Evolutionary conservation across 2,329 filamentous ascomycete genomes (phyloP).

Genomic region (Alternaria arbusti): DNA sequence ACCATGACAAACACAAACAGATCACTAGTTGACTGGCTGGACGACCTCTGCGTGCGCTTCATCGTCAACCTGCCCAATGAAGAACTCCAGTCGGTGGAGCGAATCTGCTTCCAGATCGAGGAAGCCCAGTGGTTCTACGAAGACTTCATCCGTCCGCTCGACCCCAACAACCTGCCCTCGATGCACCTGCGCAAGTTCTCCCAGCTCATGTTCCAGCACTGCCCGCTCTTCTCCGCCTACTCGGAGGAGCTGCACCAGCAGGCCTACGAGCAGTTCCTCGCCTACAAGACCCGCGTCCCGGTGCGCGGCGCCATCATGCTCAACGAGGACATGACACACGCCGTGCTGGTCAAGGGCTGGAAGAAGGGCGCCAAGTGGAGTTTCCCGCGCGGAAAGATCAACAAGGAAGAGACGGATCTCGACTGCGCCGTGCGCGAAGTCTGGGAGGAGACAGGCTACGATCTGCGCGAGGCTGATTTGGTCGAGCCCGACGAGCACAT

Average conservation of each 20-base stretch:
- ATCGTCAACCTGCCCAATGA: slow-evolving; percentile 95
- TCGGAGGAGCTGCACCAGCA: slow-evolving; percentile 77
- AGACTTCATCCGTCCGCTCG: slow-evolving; percentile 93
- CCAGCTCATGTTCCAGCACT: slow-evolving; percentile 90
- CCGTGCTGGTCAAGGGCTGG: slow-evolving; percentile 94
- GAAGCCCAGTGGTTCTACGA: slow-evolving; percentile 99
- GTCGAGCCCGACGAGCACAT: slow-evolving; percentile 72
- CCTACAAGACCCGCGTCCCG: slow-evolving; percentile 93
- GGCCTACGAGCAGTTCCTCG: slow-evolving; percentile 89
- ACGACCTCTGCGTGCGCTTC: slow-evolving; percentile 97
- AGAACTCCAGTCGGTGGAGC: slow-evolving; percentile 86
- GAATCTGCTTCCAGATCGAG: slow-evolving; percentile 98
- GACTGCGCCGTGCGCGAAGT: slow-evolving; percentile 95
- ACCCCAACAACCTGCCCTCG: slow-evolving; percentile 79
- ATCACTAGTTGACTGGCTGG: slow-evolving; percentile 93
- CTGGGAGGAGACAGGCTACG: slow-evolving; percentile 93
- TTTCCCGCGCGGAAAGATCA: slow-evolving; percentile 96
- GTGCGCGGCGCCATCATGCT: slow-evolving; percentile 93
- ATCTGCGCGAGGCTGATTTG: slow-evolving; percentile 76
- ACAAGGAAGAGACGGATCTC: slow-evolving; percentile 92
- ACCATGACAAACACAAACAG: slow-evolving; percentile 77
- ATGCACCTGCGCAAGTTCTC: slow-evolving; percentile 87
- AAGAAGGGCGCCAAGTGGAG: slow-evolving; percentile 97
- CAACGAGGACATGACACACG: slow-evolving; percentile 92
- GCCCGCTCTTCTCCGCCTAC: slow-evolving; percentile 83